Evolutionary conservation across 345 rosid species (phyloP).

Genomic region (Sonneratia alba): DNA sequence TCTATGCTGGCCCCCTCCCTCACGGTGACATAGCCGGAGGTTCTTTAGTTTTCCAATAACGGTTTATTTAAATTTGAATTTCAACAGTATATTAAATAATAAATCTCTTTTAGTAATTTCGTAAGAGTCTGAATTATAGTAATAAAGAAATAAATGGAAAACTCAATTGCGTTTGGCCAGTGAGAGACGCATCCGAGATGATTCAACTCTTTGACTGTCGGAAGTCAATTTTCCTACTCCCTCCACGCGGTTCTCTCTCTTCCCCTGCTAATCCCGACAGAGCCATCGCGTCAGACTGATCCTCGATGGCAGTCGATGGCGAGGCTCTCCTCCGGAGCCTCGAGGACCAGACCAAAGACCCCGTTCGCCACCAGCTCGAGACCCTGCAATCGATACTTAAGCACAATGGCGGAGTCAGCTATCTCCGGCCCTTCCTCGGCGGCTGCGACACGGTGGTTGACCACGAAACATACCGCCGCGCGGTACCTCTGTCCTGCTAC

Average conservation of each 20-base stretch:
- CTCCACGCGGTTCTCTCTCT: not conserved
- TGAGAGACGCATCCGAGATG: too few species aligned
- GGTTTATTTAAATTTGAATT: too few species aligned
- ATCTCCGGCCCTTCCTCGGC: conserved; percentile 28
- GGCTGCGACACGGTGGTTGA: conserved; percentile 11
- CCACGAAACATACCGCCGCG: conserved; percentile 18
- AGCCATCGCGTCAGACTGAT: not conserved
- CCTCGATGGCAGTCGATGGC: conserved; percentile 9
- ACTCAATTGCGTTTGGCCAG: too few species aligned
- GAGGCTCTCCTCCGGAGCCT: conserved; percentile 23
- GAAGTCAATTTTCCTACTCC: not conserved
- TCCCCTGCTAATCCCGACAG: not conserved
- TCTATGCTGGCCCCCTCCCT: too few species aligned
- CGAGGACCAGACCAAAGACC: conserved; percentile 30
- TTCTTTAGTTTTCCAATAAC: too few species aligned
- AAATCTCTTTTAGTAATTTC: too few species aligned
- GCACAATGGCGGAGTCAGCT: conserved; percentile 23
- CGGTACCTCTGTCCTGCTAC: conserved; percentile 33
- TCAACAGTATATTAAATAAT: too few species aligned
- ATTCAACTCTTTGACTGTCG: not conserved
- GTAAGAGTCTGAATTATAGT: too few species aligned
- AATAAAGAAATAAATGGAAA: too few species aligned
- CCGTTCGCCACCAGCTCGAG: conserved; percentile 23
- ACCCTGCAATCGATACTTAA: conserved; percentile 38
- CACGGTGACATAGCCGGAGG: too few species aligned